A percentile compares a stretch with the other conserved stretches of the same genome.
These are phyloP conservation scores for Colletotrichum higginsianum DNA, from an alignment of 2,329 filamentous ascomycete species.

Conservation along the genomic window DNA sequence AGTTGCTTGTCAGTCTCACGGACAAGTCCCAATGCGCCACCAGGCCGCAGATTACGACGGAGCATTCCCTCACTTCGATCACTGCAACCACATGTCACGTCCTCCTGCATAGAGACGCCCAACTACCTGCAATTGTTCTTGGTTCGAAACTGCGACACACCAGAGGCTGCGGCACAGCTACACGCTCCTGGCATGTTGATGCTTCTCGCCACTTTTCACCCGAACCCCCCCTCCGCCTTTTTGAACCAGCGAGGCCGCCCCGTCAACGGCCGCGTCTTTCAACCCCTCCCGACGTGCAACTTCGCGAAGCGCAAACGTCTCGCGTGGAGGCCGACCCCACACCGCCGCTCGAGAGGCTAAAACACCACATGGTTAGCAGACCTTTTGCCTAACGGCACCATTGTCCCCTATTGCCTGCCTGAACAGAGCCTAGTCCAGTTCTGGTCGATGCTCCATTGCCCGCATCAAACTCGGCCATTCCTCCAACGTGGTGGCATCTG, in stretches of 20 bases:
- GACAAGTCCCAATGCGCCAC: constrained; percentile 31
- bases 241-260: neutral
- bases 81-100: constrained; percentile 41
- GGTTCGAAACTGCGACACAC: constrained; percentile 20
- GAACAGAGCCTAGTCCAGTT: constrained; percentile 9
- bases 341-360: constrained; percentile 36
- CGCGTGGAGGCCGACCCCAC: constrained; percentile 31
- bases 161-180: constrained; percentile 18
- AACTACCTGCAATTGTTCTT: constrained; percentile 26
- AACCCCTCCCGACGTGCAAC: constrained; percentile 23
- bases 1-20: constrained; percentile 21
- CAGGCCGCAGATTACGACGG: constrained; percentile 25
- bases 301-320: constrained; percentile 14
- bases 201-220: constrained; percentile 17
- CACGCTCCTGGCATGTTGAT: neutral
- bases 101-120: constrained; percentile 26
- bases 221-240: neutral
- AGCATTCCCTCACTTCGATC: constrained; percentile 24
- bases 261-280: constrained; percentile 13
- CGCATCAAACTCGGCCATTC: constrained; percentile 15
- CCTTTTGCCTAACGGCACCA: constrained; percentile 9
- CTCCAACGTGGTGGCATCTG: neutral
- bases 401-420: constrained; percentile 27
- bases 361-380: constrained; percentile 35
- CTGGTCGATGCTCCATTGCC: constrained; percentile 5